Conservation (phyloP, 345 rosid genomes). For the Ailanthus altissimus region DNA sequence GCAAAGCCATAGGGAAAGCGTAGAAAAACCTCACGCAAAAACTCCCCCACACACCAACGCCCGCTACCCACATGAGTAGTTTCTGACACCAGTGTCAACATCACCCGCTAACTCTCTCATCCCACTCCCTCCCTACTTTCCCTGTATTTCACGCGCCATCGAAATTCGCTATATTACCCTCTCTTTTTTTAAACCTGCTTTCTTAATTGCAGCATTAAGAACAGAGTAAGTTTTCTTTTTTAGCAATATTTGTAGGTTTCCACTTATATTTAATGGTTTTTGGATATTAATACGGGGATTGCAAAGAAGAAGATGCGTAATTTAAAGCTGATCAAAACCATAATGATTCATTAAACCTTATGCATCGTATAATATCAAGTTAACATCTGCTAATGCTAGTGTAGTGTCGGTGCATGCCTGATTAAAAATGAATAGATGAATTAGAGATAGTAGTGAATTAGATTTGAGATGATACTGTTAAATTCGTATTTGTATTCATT, state of each 20-base stretch:
- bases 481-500: too few species aligned
- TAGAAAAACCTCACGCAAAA: background rate
- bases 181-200: background rate
- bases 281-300: too few species aligned
- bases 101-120: constrained; percentile 28
- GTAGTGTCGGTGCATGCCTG: too few species aligned
- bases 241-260: background rate
- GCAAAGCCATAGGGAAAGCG: background rate
- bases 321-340: background rate
- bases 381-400: background rate
- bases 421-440: too few species aligned
- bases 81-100: constrained; percentile 29
- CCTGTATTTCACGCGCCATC: constrained; percentile 20
- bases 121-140: background rate
- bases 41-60: background rate
- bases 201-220: background rate
- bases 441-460: too few species aligned
- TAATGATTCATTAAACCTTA: too few species aligned
- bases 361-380: too few species aligned
- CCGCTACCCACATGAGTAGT: constrained; percentile 24
- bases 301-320: too few species aligned
- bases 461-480: too few species aligned
- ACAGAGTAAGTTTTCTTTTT: background rate
- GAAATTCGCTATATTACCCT: background rate
- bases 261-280: too few species aligned